These are phyloP conservation scores for Neodidymelliopsis sp. DNA, from an alignment of 2,329 filamentous ascomycete species.

Conservation along the genomic window DNA sequence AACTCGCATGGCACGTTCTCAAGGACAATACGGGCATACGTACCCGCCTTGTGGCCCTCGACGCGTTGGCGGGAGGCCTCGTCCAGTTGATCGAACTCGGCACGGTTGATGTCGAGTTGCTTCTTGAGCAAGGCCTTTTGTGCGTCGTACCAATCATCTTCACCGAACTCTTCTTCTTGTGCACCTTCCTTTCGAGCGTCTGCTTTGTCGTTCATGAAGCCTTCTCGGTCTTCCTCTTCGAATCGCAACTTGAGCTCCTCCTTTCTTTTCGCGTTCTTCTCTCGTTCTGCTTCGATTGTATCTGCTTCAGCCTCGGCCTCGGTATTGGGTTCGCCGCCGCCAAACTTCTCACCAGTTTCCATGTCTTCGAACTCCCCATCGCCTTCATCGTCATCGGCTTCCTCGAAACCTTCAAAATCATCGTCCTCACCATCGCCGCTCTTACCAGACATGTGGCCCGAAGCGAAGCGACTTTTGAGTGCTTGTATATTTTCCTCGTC, in stretches of 20 bases:
- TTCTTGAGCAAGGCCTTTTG: constrained; percentile 96
- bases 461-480: constrained; percentile 78
- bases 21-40: constrained; percentile 90
- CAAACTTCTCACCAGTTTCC: constrained; percentile 73
- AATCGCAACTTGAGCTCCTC: constrained; percentile 94
- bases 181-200: constrained; percentile 74
- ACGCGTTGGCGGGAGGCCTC: constrained; percentile 81
- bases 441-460: constrained; percentile 64
- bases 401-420: constrained; percentile 64
- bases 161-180: constrained; percentile 79
- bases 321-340: constrained; percentile 49
- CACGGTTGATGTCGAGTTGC: constrained; percentile 94
- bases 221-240: constrained; percentile 97
- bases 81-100: constrained; percentile 89
- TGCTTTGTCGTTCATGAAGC: constrained; percentile 88
- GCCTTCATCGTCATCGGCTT: constrained; percentile 68
- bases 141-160: constrained; percentile 98
- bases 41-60: constrained; percentile 90
- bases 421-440: constrained; percentile 47
- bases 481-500: constrained; percentile 78
- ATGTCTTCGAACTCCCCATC: constrained; percentile 87
- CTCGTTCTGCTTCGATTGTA: constrained; percentile 84
- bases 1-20: constrained; percentile 93
- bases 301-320: constrained; percentile 56
- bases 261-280: constrained; percentile 88